Base-by-base conservation (phyloP, 2,329 filamentous ascomycete species). In the Lecanosticta acicola region DNA sequence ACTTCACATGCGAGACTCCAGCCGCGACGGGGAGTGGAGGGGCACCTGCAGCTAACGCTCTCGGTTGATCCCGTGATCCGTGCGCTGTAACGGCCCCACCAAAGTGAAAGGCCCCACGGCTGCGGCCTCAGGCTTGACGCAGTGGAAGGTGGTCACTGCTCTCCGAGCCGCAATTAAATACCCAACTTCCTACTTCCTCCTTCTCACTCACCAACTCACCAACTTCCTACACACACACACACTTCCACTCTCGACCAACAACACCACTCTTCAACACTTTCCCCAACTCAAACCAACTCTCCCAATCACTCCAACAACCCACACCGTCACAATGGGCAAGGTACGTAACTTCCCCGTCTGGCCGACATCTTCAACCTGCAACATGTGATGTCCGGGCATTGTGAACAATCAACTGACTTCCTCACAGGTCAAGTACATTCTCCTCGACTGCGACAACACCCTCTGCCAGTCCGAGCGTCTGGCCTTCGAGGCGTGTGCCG, bases 391-490 rank as follows among this genome's bases (percentile, higher is more conserved):
- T n/a, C 24, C 32, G 21, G 33, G 43, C 29, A 36, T 41, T 19
- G 16, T 46, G 38, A 48, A 37, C 45, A 16, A 13, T 34, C 32
- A 29, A 20, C 39, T 32, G 32, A 45, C 14, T 41, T 3, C 17
- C 13, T 32, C 32, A 33, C 46, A 65, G 62, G 68, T 69, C 64
- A 73, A 71, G 56, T 71, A 73, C 64, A 71, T 74, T 61, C 71
- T 75, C 54, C 71, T 75, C 65, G 72, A 75, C 68, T 75, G 76
- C 69, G 75, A 95, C 79, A 95, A 95, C 78, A 95, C 89, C 54
- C 87, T 95, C 66, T 88, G 93, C 66, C 81, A 93, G 60, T 94
- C 87, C 44, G 90, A 95, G 74, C 83, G 86, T 62, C 78, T 94
- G 59, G 89, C 89, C 65, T 94, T 95, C 68, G 87, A 91, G 71